Evolutionary conservation across 2,329 filamentous ascomycete species (phyloP), one percentile per base, ranked within the genome.

Genomic region (Fusarium chuoi): DNA sequence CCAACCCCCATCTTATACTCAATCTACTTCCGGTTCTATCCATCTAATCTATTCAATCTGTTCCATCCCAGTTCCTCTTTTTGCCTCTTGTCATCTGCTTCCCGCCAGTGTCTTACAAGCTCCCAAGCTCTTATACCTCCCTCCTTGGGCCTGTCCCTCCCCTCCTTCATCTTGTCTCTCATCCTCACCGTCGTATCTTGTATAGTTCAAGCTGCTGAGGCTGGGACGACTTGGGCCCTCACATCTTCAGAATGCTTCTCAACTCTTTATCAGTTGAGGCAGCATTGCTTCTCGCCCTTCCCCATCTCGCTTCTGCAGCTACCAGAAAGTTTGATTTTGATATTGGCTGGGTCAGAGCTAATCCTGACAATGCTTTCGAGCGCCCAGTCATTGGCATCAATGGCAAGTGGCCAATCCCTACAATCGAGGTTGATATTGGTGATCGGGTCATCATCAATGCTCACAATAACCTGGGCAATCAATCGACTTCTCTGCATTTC

Each of bases 311-410:
- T 51, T 67, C 52, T 30, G 80, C 83, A 45, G 85, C 83, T 22
- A 88, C 85, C 1, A 83, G 89, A 67, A 86, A 84, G 15, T 89
- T 92, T 78, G 85, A 93, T 79, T 94, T 92, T 83, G 89, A 92
- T 74, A 86, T 94, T 70, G 88, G 87, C 66, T 95, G 93, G 93
- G 89, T 93, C 17, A 88, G 83, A 56, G 89, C 91, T 42, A 92
- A 93, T 76, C 93, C 93, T 0, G 93, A 95, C 82, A 91, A 90
- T 56, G 69, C 71, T 28, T 87, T 87, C 62, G 85, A 88, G 33
- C 87, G 93, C 49, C 87, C 90, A 28, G 89, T 89, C 11, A 93
- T 96, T 79, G 92, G 92, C 55, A 92, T 96, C 83, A 96, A 96
- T 77, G 89, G 89, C 10, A 82, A 91, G 83, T 94, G 93, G 92